Percentiles rank a stretch among this genome's conserved stretches.
Conservation (phyloP, 1,284 basidiomycete genomes). For the Pseudozyma pruni region DNA sequence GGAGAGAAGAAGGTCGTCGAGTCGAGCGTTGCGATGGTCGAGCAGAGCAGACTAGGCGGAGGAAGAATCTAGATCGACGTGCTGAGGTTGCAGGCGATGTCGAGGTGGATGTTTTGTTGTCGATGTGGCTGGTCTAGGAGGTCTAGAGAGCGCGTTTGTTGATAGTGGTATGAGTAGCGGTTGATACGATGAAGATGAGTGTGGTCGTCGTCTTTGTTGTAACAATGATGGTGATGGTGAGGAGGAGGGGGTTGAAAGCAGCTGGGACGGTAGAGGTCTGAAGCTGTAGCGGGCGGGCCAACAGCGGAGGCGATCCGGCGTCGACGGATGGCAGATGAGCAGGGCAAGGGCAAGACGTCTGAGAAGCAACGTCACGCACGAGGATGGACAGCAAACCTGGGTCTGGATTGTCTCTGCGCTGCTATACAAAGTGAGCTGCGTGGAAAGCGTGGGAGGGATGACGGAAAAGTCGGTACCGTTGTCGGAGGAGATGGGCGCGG, state of each 20-base stretch:
- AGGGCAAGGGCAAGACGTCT: not conserved
- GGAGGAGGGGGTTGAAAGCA: not conserved
- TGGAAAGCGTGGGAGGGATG: conserved; percentile 22
- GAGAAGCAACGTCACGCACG: conserved; percentile 8
- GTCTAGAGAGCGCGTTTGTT: conserved; percentile 1
- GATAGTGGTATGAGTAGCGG: not conserved
- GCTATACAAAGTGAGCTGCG: conserved; percentile 13
- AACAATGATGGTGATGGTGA: conserved; percentile 2
- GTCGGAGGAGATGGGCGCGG: not conserved
- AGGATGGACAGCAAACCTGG: conserved; percentile 21
- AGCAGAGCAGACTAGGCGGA: not conserved
- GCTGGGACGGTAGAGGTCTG: not conserved
- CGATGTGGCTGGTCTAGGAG: too few species aligned
- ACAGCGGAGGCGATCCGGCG: too few species aligned
- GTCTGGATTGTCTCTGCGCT: conserved; percentile 9
- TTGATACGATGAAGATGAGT: not conserved
- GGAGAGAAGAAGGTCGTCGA: too few species aligned
- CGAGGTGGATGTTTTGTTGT: too few species aligned
- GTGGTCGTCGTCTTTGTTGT: not conserved
- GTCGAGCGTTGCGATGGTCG: too few species aligned
- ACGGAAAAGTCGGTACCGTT: conserved; percentile 9
- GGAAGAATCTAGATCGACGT: not conserved
- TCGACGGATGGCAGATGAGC: not conserved
- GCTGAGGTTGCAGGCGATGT: too few species aligned
- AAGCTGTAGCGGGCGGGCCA: not conserved